Base-by-base conservation (phyloP, 805 yeast species). In the Kodamaea kaohsiungensis region DNA sequence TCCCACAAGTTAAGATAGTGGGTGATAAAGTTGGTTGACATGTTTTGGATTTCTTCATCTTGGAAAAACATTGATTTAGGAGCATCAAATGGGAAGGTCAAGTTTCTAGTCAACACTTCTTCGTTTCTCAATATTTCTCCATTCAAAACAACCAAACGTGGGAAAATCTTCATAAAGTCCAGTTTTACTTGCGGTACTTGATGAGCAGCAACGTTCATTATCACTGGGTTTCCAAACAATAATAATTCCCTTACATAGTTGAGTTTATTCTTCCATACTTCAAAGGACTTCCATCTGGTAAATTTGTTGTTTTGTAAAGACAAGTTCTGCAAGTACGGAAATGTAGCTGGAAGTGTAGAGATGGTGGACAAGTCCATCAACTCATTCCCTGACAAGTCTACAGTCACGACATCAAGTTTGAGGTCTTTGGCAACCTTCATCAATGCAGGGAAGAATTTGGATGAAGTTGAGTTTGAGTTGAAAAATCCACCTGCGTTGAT, bases 391-490 rank as follows among this genome's bases (percentile, higher is more conserved):
- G 92, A 82, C 37, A 91, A 68, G 67, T 86, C 88, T 7, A 92
- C 82, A 54, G 91, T 86, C 30, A 85, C 87, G 3, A 91, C 87
- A 25, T 82, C 84, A n/a, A 76, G 57, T 53, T 75, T 75, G 51
- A 71, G 58, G 51, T 82, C 82, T 2, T 75, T 71, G 1, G 96
- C 96, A 7, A 93, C 70, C 65, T 87, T 89, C 88, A 93, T 83
- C 59, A 95, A 72, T 0, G 98, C 98, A 9, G 91, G 88, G 68
- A 93, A 91, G 80, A 91, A 86, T 69, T 93, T 95, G 12, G 92
- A 80, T 35, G 86, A 80, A 1, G 89, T 84, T 9, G 84, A 70
- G 13, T 81, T 73, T 3, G 85, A 72, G 13, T 82, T 80, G 57
- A 91, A 85, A 51, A 90, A 75, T 0, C 96, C 96, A 56, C 79